These are phyloP conservation scores for Aurinia saxatilis DNA, from an alignment of 345 rosid species.

Conservation along the genomic window DNA sequence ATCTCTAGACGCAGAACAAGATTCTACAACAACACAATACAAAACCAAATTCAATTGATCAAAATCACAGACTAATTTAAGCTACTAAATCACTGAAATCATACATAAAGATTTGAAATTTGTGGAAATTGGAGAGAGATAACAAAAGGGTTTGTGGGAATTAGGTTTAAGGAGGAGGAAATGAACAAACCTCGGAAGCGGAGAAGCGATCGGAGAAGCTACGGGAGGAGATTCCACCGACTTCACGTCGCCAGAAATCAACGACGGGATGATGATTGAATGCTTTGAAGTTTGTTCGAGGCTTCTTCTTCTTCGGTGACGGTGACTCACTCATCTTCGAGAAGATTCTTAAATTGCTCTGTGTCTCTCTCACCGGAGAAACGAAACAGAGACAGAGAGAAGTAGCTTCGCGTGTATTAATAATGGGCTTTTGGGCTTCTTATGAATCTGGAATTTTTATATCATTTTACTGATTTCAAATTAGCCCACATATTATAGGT, in stretches of 20 bases:
- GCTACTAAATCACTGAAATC: not conserved
- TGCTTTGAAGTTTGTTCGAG: constrained; percentile 25
- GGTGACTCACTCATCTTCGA: constrained; percentile 23
- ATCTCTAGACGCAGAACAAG: constrained; percentile 61
- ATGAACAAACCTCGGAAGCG: constrained; percentile 89
- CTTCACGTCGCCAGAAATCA: constrained; percentile 69
- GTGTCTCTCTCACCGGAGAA: not conserved
- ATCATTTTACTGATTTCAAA: too few species aligned
- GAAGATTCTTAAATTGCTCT: not conserved
- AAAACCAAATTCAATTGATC: not conserved
- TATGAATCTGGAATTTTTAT: too few species aligned
- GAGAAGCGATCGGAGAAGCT: constrained; percentile 66
- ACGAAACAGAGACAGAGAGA: too few species aligned
- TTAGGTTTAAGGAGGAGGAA: too few species aligned
- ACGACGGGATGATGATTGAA: constrained; percentile 35
- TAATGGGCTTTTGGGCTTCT: constrained; percentile 12
- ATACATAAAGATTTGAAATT: not conserved
- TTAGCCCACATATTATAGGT: too few species aligned
- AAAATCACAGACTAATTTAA: too few species aligned
- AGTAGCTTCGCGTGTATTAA: not conserved
- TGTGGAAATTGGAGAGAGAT: not conserved
- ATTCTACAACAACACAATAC: constrained; percentile 42
- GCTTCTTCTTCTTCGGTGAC: too few species aligned
- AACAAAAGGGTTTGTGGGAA: not conserved
- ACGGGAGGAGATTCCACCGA: constrained; percentile 63